Evolutionary conservation across 1,139 yeast species (phyloP).

Genomic region (Candida gigantensis): DNA sequence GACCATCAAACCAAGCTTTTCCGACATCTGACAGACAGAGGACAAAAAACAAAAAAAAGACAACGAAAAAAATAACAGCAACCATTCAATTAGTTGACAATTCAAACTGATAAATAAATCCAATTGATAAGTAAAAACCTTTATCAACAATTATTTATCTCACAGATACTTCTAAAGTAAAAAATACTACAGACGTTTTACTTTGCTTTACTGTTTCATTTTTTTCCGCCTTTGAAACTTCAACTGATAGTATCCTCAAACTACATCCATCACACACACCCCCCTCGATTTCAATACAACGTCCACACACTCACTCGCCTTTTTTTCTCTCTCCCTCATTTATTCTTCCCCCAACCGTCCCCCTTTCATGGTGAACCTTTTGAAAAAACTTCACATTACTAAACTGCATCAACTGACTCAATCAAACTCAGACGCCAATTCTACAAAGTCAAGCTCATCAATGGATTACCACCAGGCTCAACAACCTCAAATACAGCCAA

Average conservation of each 20-base stretch:
- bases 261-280: too few species aligned
- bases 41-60: too few species aligned
- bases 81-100: too few species aligned
- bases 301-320: neutral
- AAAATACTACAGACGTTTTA: neutral
- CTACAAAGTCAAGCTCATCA: constrained; percentile 5
- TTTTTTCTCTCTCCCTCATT: neutral
- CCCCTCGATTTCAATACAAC: too few species aligned
- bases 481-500: neutral
- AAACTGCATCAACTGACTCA: constrained; percentile 17
- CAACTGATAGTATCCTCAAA: too few species aligned
- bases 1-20: too few species aligned
- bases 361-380: constrained; percentile 22
- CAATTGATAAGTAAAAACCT: too few species aligned
- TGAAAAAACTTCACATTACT: constrained; percentile 23
- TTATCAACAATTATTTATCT: too few species aligned
- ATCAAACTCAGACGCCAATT: neutral
- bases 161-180: too few species aligned
- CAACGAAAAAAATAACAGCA: too few species aligned
- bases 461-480: constrained; percentile 5
- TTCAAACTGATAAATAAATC: too few species aligned
- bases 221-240: neutral
- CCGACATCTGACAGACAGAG: too few species aligned
- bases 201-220: neutral
- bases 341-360: neutral